Evolutionary conservation across 495 filamentous ascomycete species (phyloP), one percentile per base, ranked within the genome.

Genomic region (Clavariopsis aquatica): DNA sequence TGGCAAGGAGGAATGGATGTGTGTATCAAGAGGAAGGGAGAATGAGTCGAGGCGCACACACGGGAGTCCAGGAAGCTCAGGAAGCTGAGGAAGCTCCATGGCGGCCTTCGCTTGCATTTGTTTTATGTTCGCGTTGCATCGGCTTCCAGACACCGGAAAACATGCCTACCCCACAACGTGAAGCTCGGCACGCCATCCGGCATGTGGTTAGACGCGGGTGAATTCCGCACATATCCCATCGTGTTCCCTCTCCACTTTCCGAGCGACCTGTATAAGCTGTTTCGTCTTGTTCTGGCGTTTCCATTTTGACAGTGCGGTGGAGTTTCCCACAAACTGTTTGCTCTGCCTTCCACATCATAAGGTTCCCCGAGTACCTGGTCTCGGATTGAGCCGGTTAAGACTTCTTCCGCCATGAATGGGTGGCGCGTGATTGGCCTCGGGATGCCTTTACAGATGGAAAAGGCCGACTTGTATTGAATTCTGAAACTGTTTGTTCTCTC

Each of bases 361-460:
- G 15, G 23, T 12, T 34, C n/a, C n/a, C n/a, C n/a, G n/a, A 17
- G 13, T 43, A 43, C 2, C n/a, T 43, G 38, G 5, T 3, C 23
- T 9, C 23, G 51, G 8, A 53, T n/a, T n/a, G 5, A 8, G 1
- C 51, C 51, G 51, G 51, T 29, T 53, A 53, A 53, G 51, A 29
- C 8, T 53, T 53, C 51, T 53, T 20, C 51, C 51, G 49, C 15
- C n/a, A n/a, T n/a, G n/a, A n/a, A n/a, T n/a, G n/a, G n/a, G n/a
- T n/a, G n/a, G n/a, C n/a, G n/a, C n/a, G n/a, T n/a, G n/a, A n/a
- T n/a, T n/a, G n/a, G n/a, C n/a, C n/a, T n/a, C n/a, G n/a, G n/a
- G n/a, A n/a, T n/a, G n/a, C n/a, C n/a, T n/a, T n/a, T n/a, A n/a
- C n/a, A n/a, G n/a, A n/a, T n/a, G n/a, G n/a, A n/a, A n/a, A n/a